Evolutionary conservation across 2,329 filamentous ascomycete species (phyloP).

Genomic region (Geosmithia morbida): DNA sequence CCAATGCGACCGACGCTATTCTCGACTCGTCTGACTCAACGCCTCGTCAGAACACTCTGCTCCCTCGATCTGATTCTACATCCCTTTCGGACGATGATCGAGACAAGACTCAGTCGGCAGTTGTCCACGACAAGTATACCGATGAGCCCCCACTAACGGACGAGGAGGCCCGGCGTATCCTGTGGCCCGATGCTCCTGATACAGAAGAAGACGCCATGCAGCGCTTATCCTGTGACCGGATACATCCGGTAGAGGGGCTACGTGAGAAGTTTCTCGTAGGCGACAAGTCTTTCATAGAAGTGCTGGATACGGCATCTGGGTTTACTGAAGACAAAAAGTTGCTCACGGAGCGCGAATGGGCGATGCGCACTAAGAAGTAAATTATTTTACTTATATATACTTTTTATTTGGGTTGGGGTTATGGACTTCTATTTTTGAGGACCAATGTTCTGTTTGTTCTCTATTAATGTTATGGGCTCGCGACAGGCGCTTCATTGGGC

Average conservation of each 20-base stretch:
- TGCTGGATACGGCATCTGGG: conserved; percentile 21
- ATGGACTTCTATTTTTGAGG: too few relatives aligned
- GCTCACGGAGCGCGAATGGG: conserved; percentile 1
- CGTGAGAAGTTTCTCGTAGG: conserved; percentile 25
- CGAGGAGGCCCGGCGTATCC: conserved; percentile 22
- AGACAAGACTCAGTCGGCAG: background rate
- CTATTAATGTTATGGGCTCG: too few relatives aligned
- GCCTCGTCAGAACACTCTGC: conserved; percentile 1
- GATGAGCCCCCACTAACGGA: conserved; percentile 20
- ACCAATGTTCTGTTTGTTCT: too few relatives aligned
- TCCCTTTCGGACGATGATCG: background rate
- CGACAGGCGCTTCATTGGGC: too few relatives aligned
- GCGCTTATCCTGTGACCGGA: conserved; percentile 3
- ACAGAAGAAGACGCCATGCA: conserved; percentile 5
- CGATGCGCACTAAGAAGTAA: background rate
- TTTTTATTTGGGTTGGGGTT: too few relatives aligned
- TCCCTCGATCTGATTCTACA: background rate
- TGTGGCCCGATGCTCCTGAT: conserved; percentile 19
- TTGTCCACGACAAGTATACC: conserved; percentile 5
- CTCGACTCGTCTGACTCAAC: background rate
- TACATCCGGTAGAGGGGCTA: conserved; percentile 6
- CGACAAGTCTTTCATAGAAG: conserved; percentile 16
- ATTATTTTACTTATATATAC: too few relatives aligned
- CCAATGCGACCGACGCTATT: background rate
- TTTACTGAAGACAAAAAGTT: conserved; percentile 20